Base-by-base conservation (phyloP, 768 basidiomycete species). In the Russula earlei region DNA sequence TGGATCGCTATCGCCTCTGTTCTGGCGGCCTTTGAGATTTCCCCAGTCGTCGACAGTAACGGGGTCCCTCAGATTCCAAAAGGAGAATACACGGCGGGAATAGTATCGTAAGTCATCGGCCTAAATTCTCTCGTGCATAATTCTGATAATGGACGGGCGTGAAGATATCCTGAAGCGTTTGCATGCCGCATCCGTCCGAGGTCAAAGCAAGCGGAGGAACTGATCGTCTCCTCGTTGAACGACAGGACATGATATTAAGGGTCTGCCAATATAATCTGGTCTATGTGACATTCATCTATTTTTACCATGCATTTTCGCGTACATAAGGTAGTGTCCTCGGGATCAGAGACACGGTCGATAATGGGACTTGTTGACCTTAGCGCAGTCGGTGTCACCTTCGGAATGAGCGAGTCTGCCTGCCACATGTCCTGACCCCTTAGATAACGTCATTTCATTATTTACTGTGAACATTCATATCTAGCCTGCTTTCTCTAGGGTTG, bases 181-280 rank as follows among this genome's bases (percentile, higher is more conserved):
- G 54, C 47, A 10, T 67, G 67, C 46, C 20, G 24, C 14, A 67
- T 67, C 41, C 55, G 51, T 27, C 60, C 66, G 17, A 58, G 67
- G 5, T 62, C 57, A 20, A 24, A 44, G 12, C 45, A 27, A 4
- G 46, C 55, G 22, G 49, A 54, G 42, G 45, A 49, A 20, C 48
- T 67, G 31, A 55, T 67, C 33, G 31, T 44, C 3, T 44, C 58
- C 3, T 44, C 58, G 24, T n/a, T 33, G 40, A 53, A 31, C 20
- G 40, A 47, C 20, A 22, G n/a, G 38, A 2, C 25, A 33, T 56
- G 49, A 44, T 49, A 9, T 34, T 19, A 20, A 19, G 25, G 33
- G 14, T 25, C 36, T 34, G 25, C 29, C 17, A 17, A 33, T 6
- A 7, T 14, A 9, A 31, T 12, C 19, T n/a, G 36, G 36, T 12